Conservation (phyloP, 257 asterid species). For the Capsicum rhomboideum region DNA sequence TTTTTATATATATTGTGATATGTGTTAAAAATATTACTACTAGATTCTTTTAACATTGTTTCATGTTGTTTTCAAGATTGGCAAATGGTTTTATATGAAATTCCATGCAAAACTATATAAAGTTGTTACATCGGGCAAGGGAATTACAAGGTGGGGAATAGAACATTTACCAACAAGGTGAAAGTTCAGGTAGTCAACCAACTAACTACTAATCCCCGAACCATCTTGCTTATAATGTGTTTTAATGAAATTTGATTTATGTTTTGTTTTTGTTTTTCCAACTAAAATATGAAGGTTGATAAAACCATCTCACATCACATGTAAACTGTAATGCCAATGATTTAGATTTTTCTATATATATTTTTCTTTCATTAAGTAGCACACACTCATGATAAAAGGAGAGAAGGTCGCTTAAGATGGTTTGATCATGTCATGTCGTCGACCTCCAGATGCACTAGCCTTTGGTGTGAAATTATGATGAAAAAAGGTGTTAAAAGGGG, state of each 20-base stretch:
- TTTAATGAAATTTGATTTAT: background rate
- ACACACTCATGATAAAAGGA: background rate
- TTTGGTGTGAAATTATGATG: background rate
- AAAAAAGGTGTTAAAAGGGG: background rate
- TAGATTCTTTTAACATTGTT: background rate
- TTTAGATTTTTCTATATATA: background rate
- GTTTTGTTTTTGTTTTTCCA: background rate
- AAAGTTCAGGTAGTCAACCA: too few species aligned
- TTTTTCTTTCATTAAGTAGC: background rate
- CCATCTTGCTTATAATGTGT: background rate
- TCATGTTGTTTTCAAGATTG: background rate
- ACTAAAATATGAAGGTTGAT: background rate
- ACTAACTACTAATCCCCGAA: too few species aligned
- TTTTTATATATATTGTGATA: background rate
- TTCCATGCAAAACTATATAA: background rate
- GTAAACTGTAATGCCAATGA: background rate
- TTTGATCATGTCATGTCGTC: background rate
- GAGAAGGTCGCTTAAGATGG: background rate
- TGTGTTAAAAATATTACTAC: background rate
- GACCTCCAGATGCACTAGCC: background rate
- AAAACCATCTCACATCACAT: background rate
- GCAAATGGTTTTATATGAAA: background rate
- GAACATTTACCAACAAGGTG: too few species aligned
- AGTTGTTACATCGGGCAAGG: too few species aligned
- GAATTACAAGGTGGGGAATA: too few species aligned